Evolutionary conservation across 2,329 filamentous ascomycete species (phyloP).

Genomic region (Fusarium chaquense): DNA sequence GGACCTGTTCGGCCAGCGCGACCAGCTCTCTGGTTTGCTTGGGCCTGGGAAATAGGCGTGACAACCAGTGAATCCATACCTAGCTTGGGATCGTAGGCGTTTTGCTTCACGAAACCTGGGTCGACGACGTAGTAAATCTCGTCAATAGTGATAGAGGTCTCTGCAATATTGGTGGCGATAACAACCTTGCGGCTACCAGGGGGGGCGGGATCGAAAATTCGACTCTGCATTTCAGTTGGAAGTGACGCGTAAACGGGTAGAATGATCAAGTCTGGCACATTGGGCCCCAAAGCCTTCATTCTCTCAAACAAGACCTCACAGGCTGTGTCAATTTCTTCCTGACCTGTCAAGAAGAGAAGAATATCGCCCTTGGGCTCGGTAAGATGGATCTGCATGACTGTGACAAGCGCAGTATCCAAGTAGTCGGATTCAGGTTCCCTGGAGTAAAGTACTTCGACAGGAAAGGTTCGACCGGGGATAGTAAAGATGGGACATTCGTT

Average conservation of each 20-base stretch:
- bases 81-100: slow-evolving; percentile 94
- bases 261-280: slow-evolving; percentile 91
- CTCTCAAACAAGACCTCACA: slow-evolving; percentile 94
- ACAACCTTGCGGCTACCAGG: slow-evolving; percentile 90
- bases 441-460: slow-evolving; percentile 96
- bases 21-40: slow-evolving; percentile 93
- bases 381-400: slow-evolving; percentile 97
- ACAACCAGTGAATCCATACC: slow-evolving; percentile 98
- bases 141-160: slow-evolving; percentile 98
- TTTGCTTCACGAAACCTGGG: slow-evolving; percentile 97
- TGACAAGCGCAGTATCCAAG: slow-evolving; percentile 91
- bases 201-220: slow-evolving; percentile 94
- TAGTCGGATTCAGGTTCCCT: slow-evolving; percentile 96
- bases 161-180: slow-evolving; percentile 97
- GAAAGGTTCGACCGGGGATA: slow-evolving; percentile 93
- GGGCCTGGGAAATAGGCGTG: slow-evolving; percentile 95
- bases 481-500: slow-evolving; percentile 96
- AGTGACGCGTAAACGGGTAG: slow-evolving; percentile 96
- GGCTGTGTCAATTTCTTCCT: slow-evolving; percentile 96
- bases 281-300: slow-evolving; percentile 94
- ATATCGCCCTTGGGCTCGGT: slow-evolving; percentile 94
- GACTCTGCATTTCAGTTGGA: slow-evolving; percentile 91
- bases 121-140: slow-evolving; percentile 98
- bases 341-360: slow-evolving; percentile 94
- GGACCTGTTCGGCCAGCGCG: slow-evolving; percentile 94